Evolutionary conservation across 805 yeast species (phyloP), one percentile per base, ranked within the genome.

Genomic region (Yarrowia sp.): DNA sequence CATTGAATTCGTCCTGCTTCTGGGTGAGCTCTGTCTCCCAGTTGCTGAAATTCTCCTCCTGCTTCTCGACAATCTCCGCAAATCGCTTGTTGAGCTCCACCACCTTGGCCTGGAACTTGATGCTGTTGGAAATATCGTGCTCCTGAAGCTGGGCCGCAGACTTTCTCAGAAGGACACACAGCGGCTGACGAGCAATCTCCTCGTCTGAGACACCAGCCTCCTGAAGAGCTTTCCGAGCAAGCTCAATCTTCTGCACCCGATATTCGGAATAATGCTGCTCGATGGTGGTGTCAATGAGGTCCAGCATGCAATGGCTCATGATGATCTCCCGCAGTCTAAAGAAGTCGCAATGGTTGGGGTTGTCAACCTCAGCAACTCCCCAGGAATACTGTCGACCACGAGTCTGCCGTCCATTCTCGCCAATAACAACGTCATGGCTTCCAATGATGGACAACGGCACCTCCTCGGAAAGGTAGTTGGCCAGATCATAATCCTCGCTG

Each of bases 41-140:
- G 78, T 89, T 93, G 79, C 91, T 87, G 73, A 92, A 91, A 77
- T 96, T 84, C 72, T 88, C 92, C 75, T 90, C 96, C 78, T 92
- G 97, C 66, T 90, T 91, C 77, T 88, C 87, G 62, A 90, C 84
- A 76, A 91, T 96, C 73, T 88, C 92, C 6, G 95, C 89, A 77
- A 90, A 91, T 76, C 87, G 88, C 76, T 88, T 87, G 83, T 89
- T 89, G 72, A 89, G 80, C 28, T 90, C 86, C 74, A 87, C 89
- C 75, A 90, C 95, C 74, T 90, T 93, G 75, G 89, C 96, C 73
- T 88, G 84, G 44, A 87, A 90, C 76, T 88, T 86, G 47, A 96
- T 96, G 75, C 80, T 87, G 28, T 74, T 76, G 44, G 72, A 71
- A 4, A 73, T 66, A 61, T 74, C 77, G 36, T 69, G 72, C 44